A percentile compares a stretch with the other conserved stretches of the same genome.
phyloP scores from a whole-genome alignment of 192 early-diverging fungal genomes.

The Linnemannia hyalina region DNA sequence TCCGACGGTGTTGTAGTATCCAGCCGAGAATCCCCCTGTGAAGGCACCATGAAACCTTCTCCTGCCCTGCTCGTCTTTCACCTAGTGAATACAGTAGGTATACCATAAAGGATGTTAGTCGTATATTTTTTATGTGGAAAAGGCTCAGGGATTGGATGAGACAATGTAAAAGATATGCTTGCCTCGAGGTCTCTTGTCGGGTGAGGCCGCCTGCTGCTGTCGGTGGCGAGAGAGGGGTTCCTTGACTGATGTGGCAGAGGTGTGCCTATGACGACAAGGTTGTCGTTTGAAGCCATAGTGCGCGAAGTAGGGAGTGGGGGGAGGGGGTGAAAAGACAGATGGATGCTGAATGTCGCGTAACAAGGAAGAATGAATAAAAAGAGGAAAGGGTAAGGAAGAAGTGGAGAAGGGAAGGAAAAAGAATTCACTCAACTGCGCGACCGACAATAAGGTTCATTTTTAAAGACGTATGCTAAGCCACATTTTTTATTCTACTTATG shows the following conservation, averaged over 20 bases:
- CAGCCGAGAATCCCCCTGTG: conserved; percentile 94
- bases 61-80: conserved; percentile 74
- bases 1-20: conserved; percentile 95
- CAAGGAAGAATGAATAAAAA: too few relatives aligned
- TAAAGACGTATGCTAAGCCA: too few relatives aligned
- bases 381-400: too few relatives aligned
- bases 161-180: background rate
- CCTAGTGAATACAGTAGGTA: background rate
- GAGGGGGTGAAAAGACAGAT: too few relatives aligned
- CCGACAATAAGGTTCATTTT: too few relatives aligned
- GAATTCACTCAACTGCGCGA: too few relatives aligned
- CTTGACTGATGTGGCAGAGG: conserved; percentile 38
- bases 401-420: too few relatives aligned
- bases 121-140: background rate
- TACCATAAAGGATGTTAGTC: background rate
- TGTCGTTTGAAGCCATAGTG: conserved; percentile 17
- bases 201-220: conserved; percentile 10
- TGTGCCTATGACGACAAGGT: conserved; percentile 35
- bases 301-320: background rate
- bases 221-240: conserved; percentile 29
- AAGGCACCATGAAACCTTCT: conserved; percentile 93
- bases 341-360: too few relatives aligned
- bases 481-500: too few relatives aligned
- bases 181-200: conserved; percentile 46
- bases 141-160: too few relatives aligned